Conservation (phyloP, 306 rosid species). For the Psophocarpus tetragonolobus region DNA sequence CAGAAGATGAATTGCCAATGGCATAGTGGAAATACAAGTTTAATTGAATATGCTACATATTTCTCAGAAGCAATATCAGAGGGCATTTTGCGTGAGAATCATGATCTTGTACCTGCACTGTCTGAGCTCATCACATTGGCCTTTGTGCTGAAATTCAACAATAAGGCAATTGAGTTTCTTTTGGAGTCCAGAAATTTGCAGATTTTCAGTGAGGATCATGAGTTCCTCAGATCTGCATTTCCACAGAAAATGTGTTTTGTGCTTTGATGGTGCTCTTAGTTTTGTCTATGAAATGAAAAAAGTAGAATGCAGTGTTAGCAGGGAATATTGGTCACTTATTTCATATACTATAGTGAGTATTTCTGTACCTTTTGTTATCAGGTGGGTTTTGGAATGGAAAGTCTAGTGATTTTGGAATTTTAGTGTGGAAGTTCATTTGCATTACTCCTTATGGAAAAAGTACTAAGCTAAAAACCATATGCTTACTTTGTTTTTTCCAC, state of each 20-base stretch:
- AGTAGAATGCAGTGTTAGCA: no score
- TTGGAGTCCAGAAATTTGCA: conserved; percentile 72
- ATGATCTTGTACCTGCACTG: conserved; percentile 50
- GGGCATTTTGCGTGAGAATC: conserved; percentile 55
- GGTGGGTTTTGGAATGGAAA: no score
- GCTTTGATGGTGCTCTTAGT: no score
- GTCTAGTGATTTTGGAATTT: no score
- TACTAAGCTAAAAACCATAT: no score
- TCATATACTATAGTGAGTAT: no score
- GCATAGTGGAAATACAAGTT: conserved; percentile 25
- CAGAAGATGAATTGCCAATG: conserved; percentile 46
- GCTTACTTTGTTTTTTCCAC: no score
- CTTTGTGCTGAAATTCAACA: conserved; percentile 54
- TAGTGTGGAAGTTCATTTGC: no score
- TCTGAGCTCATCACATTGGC: conserved; percentile 68
- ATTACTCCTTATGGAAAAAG: no score
- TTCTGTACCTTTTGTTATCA: no score
- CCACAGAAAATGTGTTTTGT: not conserved
- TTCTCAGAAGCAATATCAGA: conserved; percentile 62
- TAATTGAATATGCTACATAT: conserved; percentile 54
- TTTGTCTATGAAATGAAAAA: no score
- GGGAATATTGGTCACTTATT: no score
- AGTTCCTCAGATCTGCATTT: conserved; percentile 52
- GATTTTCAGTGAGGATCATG: conserved; percentile 63
- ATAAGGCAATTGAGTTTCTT: conserved; percentile 50